Conservation (phyloP, 306 rosid genomes). For the Trichosanthes truncata region DNA sequence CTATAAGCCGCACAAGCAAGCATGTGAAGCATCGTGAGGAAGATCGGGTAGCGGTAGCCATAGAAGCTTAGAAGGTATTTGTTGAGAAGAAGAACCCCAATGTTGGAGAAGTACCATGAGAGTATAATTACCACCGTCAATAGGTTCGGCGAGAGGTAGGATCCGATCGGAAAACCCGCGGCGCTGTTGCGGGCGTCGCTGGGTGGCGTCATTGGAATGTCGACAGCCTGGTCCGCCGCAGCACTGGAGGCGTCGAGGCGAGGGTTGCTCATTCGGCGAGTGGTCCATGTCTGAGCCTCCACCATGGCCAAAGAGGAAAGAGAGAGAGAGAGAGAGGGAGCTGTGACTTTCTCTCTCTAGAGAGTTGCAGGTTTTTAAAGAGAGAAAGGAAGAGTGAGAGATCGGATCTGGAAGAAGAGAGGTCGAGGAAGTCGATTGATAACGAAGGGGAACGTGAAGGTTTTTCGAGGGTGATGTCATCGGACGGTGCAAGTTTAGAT, state of each 20-base stretch:
- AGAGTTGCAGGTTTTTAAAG: not conserved
- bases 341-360: conserved; percentile 16
- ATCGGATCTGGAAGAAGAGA: not conserved
- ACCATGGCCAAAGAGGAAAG: conserved; percentile 33
- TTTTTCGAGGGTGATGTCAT: not conserved
- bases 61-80: conserved; percentile 57
- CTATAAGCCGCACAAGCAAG: conserved; percentile 46
- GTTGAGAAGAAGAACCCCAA: conserved; percentile 65
- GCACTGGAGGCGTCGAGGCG: conserved; percentile 21
- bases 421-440: not conserved
- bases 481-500: conserved; percentile 12
- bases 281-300: conserved; percentile 67
- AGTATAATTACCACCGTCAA: conserved; percentile 29
- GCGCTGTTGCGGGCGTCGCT: conserved; percentile 30
- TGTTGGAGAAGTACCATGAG: conserved; percentile 61
- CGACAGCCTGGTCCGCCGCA: conserved; percentile 33
- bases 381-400: not conserved
- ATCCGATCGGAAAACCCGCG: conserved; percentile 10
- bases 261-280: conserved; percentile 61
- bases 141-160: conserved; percentile 16
- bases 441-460: not conserved
- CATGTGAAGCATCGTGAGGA: conserved; percentile 73
- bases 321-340: not conserved
- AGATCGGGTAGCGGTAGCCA: conserved; percentile 57
- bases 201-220: conserved; percentile 53